Percentiles rank a stretch among this genome's conserved stretches.
Conservation (phyloP, 495 filamentous ascomycete species). For the Thozetella sp. region DNA sequence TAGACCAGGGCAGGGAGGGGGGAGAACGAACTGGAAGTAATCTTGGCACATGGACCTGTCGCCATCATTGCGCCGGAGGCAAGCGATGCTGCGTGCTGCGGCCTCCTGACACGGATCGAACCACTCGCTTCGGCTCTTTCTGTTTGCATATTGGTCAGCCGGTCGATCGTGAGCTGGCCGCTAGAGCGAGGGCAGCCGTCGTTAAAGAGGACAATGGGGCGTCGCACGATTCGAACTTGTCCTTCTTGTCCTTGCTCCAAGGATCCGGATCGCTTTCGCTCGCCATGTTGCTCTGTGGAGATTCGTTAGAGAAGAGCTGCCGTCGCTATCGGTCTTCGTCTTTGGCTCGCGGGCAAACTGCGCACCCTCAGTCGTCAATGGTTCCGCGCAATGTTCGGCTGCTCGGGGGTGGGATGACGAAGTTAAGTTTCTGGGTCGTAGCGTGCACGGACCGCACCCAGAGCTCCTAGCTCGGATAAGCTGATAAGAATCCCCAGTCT, state of each 20-base stretch:
- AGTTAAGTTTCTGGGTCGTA: neutral
- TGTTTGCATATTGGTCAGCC: slow-evolving; percentile 29
- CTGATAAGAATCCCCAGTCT: neutral
- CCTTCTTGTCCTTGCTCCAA: slow-evolving; percentile 41
- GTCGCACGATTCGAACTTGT: slow-evolving; percentile 44
- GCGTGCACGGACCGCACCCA: neutral
- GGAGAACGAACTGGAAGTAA: slow-evolving; percentile 83
- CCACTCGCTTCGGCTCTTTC: slow-evolving; percentile 83
- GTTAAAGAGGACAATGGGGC: too few species aligned
- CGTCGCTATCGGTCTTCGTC: neutral
- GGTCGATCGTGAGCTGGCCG: neutral
- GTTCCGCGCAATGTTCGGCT: neutral
- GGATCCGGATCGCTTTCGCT: slow-evolving; percentile 15
- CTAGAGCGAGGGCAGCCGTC: neutral
- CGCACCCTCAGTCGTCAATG: too few species aligned
- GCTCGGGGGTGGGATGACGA: neutral
- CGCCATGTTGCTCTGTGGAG: neutral
- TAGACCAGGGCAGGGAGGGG: neutral
- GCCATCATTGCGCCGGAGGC: slow-evolving; percentile 82
- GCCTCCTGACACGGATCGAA: slow-evolving; percentile 95
- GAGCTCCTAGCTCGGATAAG: neutral
- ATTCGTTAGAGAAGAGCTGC: neutral
- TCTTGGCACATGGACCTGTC: slow-evolving; percentile 87
- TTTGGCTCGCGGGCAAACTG: too few species aligned
- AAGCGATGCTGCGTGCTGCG: slow-evolving; percentile 82